These are phyloP conservation scores for Fusarium newnesense DNA, from an alignment of 2,329 filamentous ascomycete species.

Conservation along the genomic window DNA sequence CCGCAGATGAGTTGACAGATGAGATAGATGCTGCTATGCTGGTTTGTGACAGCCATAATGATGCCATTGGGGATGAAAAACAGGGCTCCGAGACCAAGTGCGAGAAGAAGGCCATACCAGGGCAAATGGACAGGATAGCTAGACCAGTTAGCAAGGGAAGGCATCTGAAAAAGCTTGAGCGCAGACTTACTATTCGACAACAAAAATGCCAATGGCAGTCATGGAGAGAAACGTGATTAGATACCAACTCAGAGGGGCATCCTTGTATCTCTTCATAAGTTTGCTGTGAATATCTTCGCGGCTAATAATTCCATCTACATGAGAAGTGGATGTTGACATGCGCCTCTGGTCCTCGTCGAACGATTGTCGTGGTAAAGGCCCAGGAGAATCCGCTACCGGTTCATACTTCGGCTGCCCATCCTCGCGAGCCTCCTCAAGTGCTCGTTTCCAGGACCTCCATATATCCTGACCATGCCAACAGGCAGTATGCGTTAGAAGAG, in stretches of 20 bases:
- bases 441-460: conserved; percentile 77
- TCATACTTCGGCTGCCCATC: conserved; percentile 64
- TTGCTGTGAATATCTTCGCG: conserved; percentile 86
- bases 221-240: conserved; percentile 78
- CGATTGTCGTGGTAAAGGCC: conserved; percentile 25
- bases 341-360: conserved; percentile 31
- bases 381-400: conserved; percentile 54
- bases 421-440: conserved; percentile 70
- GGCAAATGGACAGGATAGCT: conserved; percentile 84
- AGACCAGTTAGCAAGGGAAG: conserved; percentile 18
- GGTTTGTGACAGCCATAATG: conserved; percentile 92
- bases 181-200: conserved; percentile 79
- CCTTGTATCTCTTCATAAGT: conserved; percentile 83
- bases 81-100: conserved; percentile 79
- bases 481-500: conserved; percentile 81
- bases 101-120: conserved; percentile 86
- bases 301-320: conserved; percentile 67
- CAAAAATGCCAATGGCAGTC: conserved; percentile 82
- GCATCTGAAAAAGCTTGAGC: not conserved
- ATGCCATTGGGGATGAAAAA: conserved; percentile 93
- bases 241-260: conserved; percentile 87
- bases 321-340: conserved; percentile 51
- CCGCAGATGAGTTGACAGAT: conserved; percentile 89
- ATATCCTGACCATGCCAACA: conserved; percentile 90
- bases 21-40: conserved; percentile 86